These are phyloP conservation scores for Salinomyces thailandicus DNA, from an alignment of 2,329 filamentous ascomycete genomes.

Conservation along the genomic window DNA sequence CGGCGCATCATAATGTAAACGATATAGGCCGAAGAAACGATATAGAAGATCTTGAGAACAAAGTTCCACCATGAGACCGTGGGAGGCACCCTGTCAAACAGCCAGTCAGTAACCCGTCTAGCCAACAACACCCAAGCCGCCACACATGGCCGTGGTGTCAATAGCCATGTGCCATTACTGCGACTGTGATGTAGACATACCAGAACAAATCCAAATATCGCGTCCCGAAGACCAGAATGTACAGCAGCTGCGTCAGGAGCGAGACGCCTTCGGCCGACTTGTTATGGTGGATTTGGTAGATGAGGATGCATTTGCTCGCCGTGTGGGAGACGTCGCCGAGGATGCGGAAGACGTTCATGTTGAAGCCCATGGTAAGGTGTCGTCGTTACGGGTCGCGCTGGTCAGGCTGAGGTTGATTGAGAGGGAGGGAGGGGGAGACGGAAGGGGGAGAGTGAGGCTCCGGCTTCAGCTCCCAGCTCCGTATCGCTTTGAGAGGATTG, in stretches of 20 bases:
- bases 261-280: conserved; percentile 82
- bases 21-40: conserved; percentile 73
- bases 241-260: conserved; percentile 81
- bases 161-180: too few relatives aligned
- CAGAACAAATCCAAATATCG: conserved; percentile 68
- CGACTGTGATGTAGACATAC: conserved; percentile 5
- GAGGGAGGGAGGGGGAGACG: too few relatives aligned
- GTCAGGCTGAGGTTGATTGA: too few relatives aligned
- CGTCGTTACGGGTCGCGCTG: too few relatives aligned
- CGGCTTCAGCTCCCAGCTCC: too few relatives aligned
- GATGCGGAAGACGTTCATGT: conserved; percentile 48
- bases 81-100: neutral
- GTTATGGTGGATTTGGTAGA: conserved; percentile 83
- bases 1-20: conserved; percentile 78
- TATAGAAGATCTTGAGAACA: conserved; percentile 82
- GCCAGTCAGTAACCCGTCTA: too few relatives aligned
- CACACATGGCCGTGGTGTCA: too few relatives aligned
- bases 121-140: too few relatives aligned
- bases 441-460: too few relatives aligned
- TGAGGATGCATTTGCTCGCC: conserved; percentile 77
- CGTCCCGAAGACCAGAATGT: conserved; percentile 73
- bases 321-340: conserved; percentile 77
- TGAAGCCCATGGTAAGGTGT: conserved; percentile 3
- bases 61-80: conserved; percentile 53
- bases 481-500: too few relatives aligned